Evolutionary conservation across 75 land plant species (phyloP), one percentile per base, ranked within the genome.

Genomic region (Picea glauca): DNA sequence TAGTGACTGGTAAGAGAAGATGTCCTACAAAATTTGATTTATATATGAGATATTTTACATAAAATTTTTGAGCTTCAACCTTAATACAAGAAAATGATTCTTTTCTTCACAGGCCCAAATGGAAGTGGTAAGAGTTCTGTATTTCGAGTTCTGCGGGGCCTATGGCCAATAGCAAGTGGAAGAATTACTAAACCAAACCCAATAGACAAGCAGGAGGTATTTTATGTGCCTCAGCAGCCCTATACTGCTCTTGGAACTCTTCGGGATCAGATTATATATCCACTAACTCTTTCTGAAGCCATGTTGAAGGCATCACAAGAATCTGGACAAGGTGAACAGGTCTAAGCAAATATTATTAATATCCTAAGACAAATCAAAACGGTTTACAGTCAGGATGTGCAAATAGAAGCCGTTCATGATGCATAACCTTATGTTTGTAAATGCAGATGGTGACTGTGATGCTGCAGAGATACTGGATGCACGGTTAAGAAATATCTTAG

Each of bases 261-360:
- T 62, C 91, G 99, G 80, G 99, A 98, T 90, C 99, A 98, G 79
- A 89, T 98, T 23, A 98, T 98, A 43, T 98, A 98, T 82, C 99
- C 99, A 38, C 83, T 98, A 62, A 95, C 99, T 20, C 83, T 79
- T 46, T 85, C 85, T 57, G 99, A 98, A 84, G 98, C 98, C 38
- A 89, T 84, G 77, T 13, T 62, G 58, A 95, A 86, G 81, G 87
- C 81, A 21, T 62, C 80, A 43, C 73, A 76, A 72, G 78, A 84
- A 38, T 77, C 74, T 62, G 81, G 74, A 62, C 62, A 64, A 83
- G 84, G 84, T 83, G 21, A 54, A 62, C 26, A 9, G 13, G 75
- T 67, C 35, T 72, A 72, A 59, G 80, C 33, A 58, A 17, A 57
- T 56, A 8, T 6, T 68, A 23, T 57, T 50, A 23, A 31, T 43